Evolutionary conservation across 2,329 filamentous ascomycete species (phyloP).

Genomic region (Byssothecium circinans): DNA sequence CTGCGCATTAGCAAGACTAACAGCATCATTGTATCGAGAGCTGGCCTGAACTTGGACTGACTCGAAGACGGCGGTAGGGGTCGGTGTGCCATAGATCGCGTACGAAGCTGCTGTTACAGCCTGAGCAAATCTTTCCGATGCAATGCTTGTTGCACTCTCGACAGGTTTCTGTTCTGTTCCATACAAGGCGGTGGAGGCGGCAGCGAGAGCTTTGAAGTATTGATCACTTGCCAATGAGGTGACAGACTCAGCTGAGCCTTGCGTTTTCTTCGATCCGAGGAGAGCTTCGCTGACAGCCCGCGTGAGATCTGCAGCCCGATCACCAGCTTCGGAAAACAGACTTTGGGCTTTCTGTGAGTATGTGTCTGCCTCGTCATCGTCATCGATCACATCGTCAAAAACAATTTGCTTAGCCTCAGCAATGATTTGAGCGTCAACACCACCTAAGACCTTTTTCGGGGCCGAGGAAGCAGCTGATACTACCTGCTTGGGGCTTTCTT

Average conservation of each 20-base stretch:
- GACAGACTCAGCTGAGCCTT: conserved; percentile 53
- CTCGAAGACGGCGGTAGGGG: conserved; percentile 48
- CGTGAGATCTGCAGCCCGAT: conserved; percentile 57
- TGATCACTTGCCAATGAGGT: conserved; percentile 59
- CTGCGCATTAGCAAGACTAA: conserved; percentile 67
- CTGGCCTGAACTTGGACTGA: conserved; percentile 54
- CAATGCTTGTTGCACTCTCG: conserved; percentile 53
- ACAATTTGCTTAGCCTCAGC: conserved; percentile 51
- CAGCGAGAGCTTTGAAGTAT: conserved; percentile 59
- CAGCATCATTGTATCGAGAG: conserved; percentile 64
- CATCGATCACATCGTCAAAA: conserved; percentile 54
- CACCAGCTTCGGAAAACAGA: conserved; percentile 55
- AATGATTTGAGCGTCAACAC: conserved; percentile 56
- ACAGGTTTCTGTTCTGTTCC: conserved; percentile 48
- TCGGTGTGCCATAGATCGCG: conserved; percentile 57
- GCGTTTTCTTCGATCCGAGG: conserved; percentile 48
- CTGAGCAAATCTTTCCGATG: conserved; percentile 57
- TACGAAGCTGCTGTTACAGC: conserved; percentile 63
- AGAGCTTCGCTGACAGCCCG: conserved; percentile 60
- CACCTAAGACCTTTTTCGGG: conserved; percentile 56
- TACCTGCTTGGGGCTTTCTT: conserved; percentile 23
- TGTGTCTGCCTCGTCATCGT: conserved; percentile 47
- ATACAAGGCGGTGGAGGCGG: conserved; percentile 60
- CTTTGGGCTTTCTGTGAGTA: conserved; percentile 56
- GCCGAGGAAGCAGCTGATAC: conserved; percentile 30